Evolutionary conservation across 2,329 filamentous ascomycete genomes (phyloP), one percentile per base, ranked within the genome.

Genomic region (Xylaria sp.): DNA sequence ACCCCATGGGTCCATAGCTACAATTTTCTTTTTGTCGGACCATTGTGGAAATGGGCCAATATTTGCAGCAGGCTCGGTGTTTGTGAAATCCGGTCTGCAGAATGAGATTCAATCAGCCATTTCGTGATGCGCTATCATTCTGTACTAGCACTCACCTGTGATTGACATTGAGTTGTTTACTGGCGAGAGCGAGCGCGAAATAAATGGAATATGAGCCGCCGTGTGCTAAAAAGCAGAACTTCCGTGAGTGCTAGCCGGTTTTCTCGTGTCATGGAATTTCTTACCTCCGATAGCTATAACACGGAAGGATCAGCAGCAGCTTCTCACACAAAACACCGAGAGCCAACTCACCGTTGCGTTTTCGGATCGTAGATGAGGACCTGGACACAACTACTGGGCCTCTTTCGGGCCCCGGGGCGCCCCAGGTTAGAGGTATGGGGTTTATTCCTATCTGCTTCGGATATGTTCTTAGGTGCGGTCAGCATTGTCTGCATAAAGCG

Each of bases 171-270:
- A 98, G 87, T 78, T 98, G 92, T 75, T 95, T 94, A 78, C 93
- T 96, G 24, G 95, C 95, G 72, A 98, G 90, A 12, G 95, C 95
- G 32, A 98, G 86, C 24, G 95, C 95, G 78, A 97, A 94, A 83
- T 98, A 98, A 72, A 98, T 95, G 69, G 93, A 94, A 80, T 99
- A 98, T 4, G 94, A 98, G 65, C 96, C 95, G 71, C 96, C 95
- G 89, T 78, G 69, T 67, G 62, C 72, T 76, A 75, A 45, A 56
- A 63, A n/a, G 50, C n/a, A 65, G 32, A 61, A 64, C 59, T 42
- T 64, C 62, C 58, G 66, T 66, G 42, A 69, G 57, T 34, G 21
- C 48, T 50, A 24, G 27, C 36, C 51, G 27, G 59, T 32, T 59
- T 17, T 63, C 32, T 61, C 54, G 48, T 45, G 45, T 39, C 4